Evolutionary conservation across 148 eudicot species (phyloP).

Genomic region (Beta vulgaris): DNA sequence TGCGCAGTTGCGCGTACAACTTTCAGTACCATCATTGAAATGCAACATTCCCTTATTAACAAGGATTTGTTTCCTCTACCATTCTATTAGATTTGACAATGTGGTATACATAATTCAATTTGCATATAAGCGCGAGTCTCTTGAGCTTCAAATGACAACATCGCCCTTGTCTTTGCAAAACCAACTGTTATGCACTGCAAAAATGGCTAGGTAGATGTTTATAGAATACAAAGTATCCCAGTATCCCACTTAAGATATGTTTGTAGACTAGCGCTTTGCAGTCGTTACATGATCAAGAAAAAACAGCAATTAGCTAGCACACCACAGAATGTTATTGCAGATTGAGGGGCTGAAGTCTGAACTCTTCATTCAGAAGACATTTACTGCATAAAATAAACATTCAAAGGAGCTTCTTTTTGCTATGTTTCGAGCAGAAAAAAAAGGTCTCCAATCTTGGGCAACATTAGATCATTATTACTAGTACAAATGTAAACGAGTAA

Average conservation of each 20-base stretch:
- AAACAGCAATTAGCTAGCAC: too few relatives aligned
- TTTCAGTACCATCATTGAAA: too few relatives aligned
- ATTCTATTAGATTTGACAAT: too few relatives aligned
- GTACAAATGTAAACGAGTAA: background rate
- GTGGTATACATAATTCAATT: too few relatives aligned
- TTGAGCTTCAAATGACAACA: too few relatives aligned
- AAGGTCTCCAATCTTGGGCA: background rate
- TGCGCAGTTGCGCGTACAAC: too few relatives aligned
- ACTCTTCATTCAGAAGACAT: background rate
- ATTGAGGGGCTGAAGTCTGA: background rate
- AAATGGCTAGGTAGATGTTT: background rate
- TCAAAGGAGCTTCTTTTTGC: background rate
- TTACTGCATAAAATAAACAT: background rate
- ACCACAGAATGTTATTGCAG: background rate
- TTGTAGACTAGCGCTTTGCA: background rate
- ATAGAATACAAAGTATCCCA: background rate
- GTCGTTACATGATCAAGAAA: too few relatives aligned
- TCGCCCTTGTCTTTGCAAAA: too few relatives aligned
- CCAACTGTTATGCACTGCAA: background rate
- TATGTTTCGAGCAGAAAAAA: background rate
- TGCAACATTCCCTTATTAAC: too few relatives aligned
- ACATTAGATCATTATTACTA: background rate
- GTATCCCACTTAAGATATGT: too few relatives aligned
- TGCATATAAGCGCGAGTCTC: too few relatives aligned
- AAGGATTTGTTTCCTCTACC: too few relatives aligned